Evolutionary conservation across 1,139 yeast genomes (phyloP).

Genomic region (Torulaspora globosa): DNA sequence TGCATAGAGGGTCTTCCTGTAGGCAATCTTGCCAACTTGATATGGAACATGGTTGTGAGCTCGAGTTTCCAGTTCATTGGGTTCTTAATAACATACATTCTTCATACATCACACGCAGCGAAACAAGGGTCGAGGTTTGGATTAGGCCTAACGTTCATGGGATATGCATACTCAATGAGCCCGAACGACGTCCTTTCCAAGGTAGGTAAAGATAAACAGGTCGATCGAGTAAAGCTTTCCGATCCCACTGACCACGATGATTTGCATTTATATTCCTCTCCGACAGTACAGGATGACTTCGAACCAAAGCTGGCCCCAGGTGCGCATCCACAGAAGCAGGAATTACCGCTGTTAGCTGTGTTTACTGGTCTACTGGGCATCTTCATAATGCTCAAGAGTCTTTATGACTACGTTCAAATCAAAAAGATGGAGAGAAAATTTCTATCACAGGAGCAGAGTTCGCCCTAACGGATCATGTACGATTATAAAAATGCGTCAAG

Average conservation of each 20-base stretch:
- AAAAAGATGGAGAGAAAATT: slow-evolving; percentile 59
- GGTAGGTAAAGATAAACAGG: slow-evolving; percentile 36
- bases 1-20: slow-evolving; percentile 95
- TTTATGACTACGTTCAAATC: slow-evolving; percentile 70
- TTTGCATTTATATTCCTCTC: slow-evolving; percentile 31
- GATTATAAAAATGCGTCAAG: not conserved
- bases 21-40: slow-evolving; percentile 81
- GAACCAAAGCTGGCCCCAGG: slow-evolving; percentile 42
- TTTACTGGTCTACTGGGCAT: slow-evolving; percentile 50
- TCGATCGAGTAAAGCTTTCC: slow-evolving; percentile 43
- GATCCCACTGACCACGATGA: slow-evolving; percentile 57
- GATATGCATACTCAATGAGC: slow-evolving; percentile 68
- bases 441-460: slow-evolving; percentile 27
- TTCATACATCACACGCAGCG: slow-evolving; percentile 97
- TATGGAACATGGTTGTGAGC: slow-evolving; percentile 87
- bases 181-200: slow-evolving; percentile 46
- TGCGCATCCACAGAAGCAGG: slow-evolving; percentile 39
- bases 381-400: slow-evolving; percentile 59
- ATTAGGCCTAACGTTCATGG: slow-evolving; percentile 76
- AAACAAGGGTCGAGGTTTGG: slow-evolving; percentile 95
- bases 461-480: slow-evolving; percentile 1
- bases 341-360: slow-evolving; percentile 36
- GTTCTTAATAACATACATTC: slow-evolving; percentile 78
- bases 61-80: slow-evolving; percentile 92
- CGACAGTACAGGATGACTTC: slow-evolving; percentile 43